A percentile compares a stretch with the other conserved stretches of the same genome.
phyloP scores from a whole-genome alignment of 2,329 filamentous ascomycete genomes.

The Triangularia setosa region DNA sequence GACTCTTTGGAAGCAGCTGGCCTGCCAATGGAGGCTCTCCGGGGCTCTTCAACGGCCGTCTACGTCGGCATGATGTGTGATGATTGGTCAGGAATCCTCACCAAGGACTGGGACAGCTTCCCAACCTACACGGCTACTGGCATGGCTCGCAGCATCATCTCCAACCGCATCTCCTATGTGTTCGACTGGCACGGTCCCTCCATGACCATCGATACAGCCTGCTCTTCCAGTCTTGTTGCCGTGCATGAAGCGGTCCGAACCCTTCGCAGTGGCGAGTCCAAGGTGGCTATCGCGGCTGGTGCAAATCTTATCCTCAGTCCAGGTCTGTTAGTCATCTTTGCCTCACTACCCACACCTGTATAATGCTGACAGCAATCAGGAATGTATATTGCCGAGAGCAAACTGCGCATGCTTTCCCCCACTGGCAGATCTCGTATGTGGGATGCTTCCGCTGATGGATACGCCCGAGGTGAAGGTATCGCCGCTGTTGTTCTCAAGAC shows the following conservation, averaged over 20 bases:
- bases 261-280: slow-evolving; percentile 27
- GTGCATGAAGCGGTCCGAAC: slow-evolving; percentile 4
- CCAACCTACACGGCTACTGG: slow-evolving; percentile 33
- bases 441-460: slow-evolving; percentile 47
- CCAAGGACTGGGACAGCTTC: not conserved
- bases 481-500: slow-evolving; percentile 45
- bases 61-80: not conserved
- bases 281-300: slow-evolving; percentile 33
- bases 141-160: slow-evolving; percentile 32
- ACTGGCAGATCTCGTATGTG: slow-evolving; percentile 38
- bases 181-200: slow-evolving; percentile 14
- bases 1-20: not conserved
- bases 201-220: slow-evolving; percentile 18
- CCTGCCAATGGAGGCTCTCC: not conserved
- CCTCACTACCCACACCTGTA: too few species aligned
- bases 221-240: slow-evolving; percentile 10
- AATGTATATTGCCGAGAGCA: slow-evolving; percentile 21
- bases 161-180: slow-evolving; percentile 12
- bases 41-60: not conserved
- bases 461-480: slow-evolving; percentile 50
- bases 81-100: not conserved
- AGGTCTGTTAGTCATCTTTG: slow-evolving; percentile 29
- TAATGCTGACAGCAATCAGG: too few species aligned
- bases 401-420: slow-evolving; percentile 36
- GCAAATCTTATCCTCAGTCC: slow-evolving; percentile 33